Conservation (phyloP, 2,329 filamentous ascomycete genomes). For the Fusarium sp. region DNA sequence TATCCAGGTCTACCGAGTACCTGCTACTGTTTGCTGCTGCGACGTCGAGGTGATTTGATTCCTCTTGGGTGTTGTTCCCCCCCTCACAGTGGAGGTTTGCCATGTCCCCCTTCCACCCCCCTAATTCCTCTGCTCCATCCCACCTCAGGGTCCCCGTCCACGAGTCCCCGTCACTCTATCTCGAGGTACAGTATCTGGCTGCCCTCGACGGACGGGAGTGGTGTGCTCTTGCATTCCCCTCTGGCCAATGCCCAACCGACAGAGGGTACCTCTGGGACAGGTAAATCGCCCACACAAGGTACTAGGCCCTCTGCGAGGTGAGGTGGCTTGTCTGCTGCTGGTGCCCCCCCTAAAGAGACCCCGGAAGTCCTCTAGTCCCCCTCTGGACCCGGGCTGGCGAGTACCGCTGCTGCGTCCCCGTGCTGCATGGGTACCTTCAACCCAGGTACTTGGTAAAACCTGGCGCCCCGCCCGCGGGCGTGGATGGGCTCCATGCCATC, state of each 20-base stretch:
- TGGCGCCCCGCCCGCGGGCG: conserved; percentile 32
- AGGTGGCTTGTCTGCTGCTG: conserved; percentile 34
- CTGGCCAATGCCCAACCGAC: conserved; percentile 26
- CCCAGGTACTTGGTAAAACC: conserved; percentile 41
- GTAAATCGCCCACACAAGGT: conserved; percentile 35
- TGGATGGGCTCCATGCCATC: conserved; percentile 1
- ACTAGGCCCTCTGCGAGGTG: conserved; percentile 26
- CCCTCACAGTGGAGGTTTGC: conserved; percentile 5
- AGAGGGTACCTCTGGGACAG: conserved; percentile 24
- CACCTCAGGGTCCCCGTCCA: background rate
- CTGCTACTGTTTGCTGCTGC: conserved; percentile 24
- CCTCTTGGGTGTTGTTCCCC: conserved; percentile 1
- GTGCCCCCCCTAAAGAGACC: conserved; percentile 25
- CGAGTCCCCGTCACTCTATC: conserved; percentile 1
- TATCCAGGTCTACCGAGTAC: conserved; percentile 27
- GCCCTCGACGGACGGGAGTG: conserved; percentile 3
- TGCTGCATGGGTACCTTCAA: conserved; percentile 35
- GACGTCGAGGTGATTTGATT: conserved; percentile 9
- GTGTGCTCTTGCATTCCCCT: conserved; percentile 35
- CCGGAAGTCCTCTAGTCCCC: conserved; percentile 32
- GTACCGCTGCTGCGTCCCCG: conserved; percentile 39
- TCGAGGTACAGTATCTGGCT: conserved; percentile 5
- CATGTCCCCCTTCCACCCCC: conserved; percentile 4
- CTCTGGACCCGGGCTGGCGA: conserved; percentile 27
- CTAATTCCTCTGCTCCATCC: conserved; percentile 12